A percentile compares a stretch with the other conserved stretches of the same genome.
phyloP scores from a whole-genome alignment of 129 eudicot genomes.

The Scalesia atractyloides region DNA sequence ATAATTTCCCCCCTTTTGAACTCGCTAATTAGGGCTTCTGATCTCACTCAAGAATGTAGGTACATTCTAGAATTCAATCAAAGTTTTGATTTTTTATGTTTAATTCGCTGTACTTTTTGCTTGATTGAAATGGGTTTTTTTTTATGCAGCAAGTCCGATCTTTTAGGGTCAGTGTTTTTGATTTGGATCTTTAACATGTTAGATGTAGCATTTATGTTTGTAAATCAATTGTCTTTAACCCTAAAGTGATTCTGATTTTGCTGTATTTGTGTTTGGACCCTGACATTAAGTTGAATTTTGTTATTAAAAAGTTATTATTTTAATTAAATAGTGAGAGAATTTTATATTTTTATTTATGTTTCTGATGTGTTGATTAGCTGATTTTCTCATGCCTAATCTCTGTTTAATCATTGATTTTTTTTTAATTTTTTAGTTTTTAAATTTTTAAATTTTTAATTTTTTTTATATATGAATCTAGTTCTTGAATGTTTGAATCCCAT shows the following conservation, averaged over 20 bases:
- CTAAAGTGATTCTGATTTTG: constrained; percentile 17
- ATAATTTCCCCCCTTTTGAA: constrained; percentile 15
- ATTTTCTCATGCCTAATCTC: not conserved
- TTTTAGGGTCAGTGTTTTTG: constrained; percentile 10
- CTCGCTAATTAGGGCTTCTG: constrained; percentile 36
- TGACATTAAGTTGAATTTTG: constrained; percentile 33
- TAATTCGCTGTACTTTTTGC: constrained; percentile 20
- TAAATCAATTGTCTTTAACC: not conserved
- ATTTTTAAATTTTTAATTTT: not conserved
- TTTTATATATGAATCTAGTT: constrained; percentile 4
- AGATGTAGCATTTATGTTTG: constrained; percentile 6
- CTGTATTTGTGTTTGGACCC: constrained; percentile 32
- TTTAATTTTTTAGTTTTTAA: no score
- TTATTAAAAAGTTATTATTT: not conserved
- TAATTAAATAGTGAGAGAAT: not conserved
- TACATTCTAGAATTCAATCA: constrained; percentile 22
- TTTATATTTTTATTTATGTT: constrained; percentile 2
- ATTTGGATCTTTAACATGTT: constrained; percentile 30
- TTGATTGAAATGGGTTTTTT: constrained; percentile 4
- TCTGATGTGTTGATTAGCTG: constrained; percentile 20
- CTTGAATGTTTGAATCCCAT: constrained; percentile 21
- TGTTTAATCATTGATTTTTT: not conserved
- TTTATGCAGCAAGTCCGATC: constrained; percentile 34
- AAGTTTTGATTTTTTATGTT: constrained; percentile 10
- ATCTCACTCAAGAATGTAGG: constrained; percentile 38